Base-by-base conservation (phyloP, 352 stramenopile species). In the Pythium rishiriense region DNA sequence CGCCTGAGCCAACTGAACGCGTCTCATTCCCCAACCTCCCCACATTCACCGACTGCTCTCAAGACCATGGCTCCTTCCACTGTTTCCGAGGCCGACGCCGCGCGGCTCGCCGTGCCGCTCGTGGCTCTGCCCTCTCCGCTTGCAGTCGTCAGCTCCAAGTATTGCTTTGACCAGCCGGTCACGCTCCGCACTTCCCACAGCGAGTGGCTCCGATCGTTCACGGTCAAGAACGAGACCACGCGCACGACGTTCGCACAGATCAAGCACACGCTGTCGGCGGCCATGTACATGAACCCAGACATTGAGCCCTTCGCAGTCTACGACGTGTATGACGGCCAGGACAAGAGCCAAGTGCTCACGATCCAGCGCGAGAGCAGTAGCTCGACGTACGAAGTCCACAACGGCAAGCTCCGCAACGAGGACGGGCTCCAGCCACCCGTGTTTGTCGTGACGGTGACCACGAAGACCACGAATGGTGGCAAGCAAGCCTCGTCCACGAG, bases 321-420 rank as follows among this genome's bases (percentile, higher is more conserved):
- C 28, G 21, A 52, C 26, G 28, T 61, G 9, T 29, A 15, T 4
- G 37, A 49, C 35, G 14, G 9, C 41, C 41, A 39, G 10, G 22
- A 28, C 14, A 61, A 61, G n/a, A 45, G 10, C 26, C 41, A 61
- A 2, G 4, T 52, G 7, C 41, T 61, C 24, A 61, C 54, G 28
- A 42, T 61, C 17, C 19, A 61, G 28, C 54, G 54, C 10, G 39
- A 45, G 22, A 33, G 26, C 29, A 22, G 11, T 14, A 25, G 33
- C 33, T 42, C 26, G 10, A 49, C 25, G 21, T 61, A 52, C 42
- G 42, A 52, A 21, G 54, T 61, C 39, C 54, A 61, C 42, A 46
- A 57, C 29, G 50, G 29, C 35, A 39, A 26, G 29, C 47, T 59
- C 37, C 52, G 25, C 52, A 12, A 49, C 51, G 51, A 58, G 24